Evolutionary conservation across 2,329 filamentous ascomycete genomes (phyloP).

Genomic region (Paraconiothyrium sp.): DNA sequence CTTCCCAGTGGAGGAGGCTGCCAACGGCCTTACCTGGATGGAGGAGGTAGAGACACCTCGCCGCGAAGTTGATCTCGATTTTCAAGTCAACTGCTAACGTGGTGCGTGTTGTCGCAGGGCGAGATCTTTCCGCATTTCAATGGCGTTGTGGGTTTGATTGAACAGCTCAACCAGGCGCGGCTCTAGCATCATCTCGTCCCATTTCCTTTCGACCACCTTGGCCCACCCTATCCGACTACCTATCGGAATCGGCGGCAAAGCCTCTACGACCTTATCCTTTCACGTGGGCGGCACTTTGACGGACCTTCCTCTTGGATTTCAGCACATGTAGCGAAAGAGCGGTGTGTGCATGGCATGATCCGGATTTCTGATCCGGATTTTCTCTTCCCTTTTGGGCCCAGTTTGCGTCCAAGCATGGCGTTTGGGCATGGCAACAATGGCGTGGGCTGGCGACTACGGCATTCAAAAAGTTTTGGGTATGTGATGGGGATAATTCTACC

Average conservation of each 20-base stretch:
- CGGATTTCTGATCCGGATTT: constrained; percentile 15
- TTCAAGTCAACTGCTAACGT: constrained; percentile 51
- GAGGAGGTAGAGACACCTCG: constrained; percentile 57
- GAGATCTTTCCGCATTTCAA: constrained; percentile 39
- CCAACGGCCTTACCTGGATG: constrained; percentile 97
- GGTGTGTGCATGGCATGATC: constrained; percentile 28
- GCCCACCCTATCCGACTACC: constrained; percentile 26
- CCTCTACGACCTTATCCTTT: constrained; percentile 1
- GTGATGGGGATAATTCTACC: constrained; percentile 1
- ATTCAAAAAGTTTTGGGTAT: constrained; percentile 14
- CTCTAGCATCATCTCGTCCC: constrained; percentile 35
- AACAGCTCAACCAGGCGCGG: constrained; percentile 47
- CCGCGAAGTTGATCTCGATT: constrained; percentile 47
- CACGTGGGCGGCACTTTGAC: constrained; percentile 2
- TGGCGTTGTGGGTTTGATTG: constrained; percentile 39
- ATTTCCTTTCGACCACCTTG: constrained; percentile 21
- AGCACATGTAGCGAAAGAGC: constrained; percentile 29
- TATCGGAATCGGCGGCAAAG: constrained; percentile 4
- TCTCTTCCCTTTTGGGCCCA: constrained; percentile 17
- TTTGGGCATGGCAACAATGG: constrained; percentile 39
- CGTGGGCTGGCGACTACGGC: constrained; percentile 32
- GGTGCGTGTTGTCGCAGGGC: constrained; percentile 38
- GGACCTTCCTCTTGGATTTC: constrained; percentile 15
- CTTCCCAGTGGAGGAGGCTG: constrained; percentile 92
- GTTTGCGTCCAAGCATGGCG: constrained; percentile 44